Percentiles rank a stretch among this genome's conserved stretches.
These are phyloP conservation scores for Xylariaceae sp. DNA, from an alignment of 2,329 filamentous ascomycete species.

Conservation along the genomic window DNA sequence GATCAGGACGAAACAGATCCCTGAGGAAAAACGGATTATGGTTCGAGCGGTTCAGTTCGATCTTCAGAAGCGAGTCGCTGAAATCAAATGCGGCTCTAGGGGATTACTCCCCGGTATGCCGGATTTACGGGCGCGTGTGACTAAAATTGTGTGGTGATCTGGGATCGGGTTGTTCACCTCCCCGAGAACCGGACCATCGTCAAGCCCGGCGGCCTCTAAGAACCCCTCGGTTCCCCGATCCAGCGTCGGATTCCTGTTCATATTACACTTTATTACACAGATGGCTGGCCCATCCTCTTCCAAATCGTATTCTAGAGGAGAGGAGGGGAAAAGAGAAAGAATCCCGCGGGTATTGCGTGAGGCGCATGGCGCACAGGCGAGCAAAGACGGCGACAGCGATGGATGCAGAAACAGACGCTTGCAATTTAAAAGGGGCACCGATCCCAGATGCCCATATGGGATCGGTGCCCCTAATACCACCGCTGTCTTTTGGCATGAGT, in stretches of 20 bases:
- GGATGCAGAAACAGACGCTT: no score
- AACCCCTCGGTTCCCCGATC: not conserved
- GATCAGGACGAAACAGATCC: slow-evolving; percentile 37
- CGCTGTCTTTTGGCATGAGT: not conserved
- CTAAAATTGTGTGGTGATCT: slow-evolving; percentile 45
- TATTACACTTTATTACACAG: not conserved
- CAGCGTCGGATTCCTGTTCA: slow-evolving; percentile 1
- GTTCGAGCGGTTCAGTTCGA: slow-evolving; percentile 55
- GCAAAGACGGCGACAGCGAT: no score
- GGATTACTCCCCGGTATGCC: slow-evolving; percentile 44
- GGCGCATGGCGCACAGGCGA: no score
- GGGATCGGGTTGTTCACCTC: not conserved
- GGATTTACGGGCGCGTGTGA: slow-evolving; percentile 46
- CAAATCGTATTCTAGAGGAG: not conserved
- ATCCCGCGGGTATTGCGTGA: not conserved
- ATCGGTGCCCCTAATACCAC: no score
- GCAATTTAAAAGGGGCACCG: not conserved
- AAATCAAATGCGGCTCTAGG: slow-evolving; percentile 51
- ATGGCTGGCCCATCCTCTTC: slow-evolving; percentile 16
- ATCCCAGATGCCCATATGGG: slow-evolving; percentile 2
- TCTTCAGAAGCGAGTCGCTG: slow-evolving; percentile 47
- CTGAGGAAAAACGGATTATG: slow-evolving; percentile 53
- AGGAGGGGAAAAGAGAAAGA: not conserved
- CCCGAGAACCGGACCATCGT: no score
- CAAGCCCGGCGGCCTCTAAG: not conserved